Evolutionary conservation across 164 flowering plant species (phyloP), one percentile per base, ranked within the genome.

Genomic region (Chimonanthus salicifolius): DNA sequence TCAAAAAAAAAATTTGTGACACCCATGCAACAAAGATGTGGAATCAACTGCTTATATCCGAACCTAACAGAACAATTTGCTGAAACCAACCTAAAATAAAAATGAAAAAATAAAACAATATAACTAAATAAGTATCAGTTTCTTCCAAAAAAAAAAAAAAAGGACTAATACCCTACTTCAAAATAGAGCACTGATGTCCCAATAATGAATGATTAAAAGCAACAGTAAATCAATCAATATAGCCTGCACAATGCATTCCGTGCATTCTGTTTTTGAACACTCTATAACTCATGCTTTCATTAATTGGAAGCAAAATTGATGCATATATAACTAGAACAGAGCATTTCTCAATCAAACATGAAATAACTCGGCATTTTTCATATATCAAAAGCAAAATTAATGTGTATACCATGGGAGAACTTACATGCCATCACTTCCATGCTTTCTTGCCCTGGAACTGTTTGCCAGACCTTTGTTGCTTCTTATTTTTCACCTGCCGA

Each of bases 391-490:
- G 16, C 60, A 54, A 54, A 54, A 54, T 54, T 54, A n/a, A n/a
- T 54, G 16, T 15, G 60, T 54, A n/a, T n/a, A 13, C 16, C 16
- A 15, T 9, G 15, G 60, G 60, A n/a, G 60, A 15, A 54, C 60
- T 10, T 6, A 13, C n/a, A 11, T 15, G 60, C 5, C 60, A 69
- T 84, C 77, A 84, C 72, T 94, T 90, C 97, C 98, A 94, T 20
- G 90, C 92, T 82, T 93, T 93, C 83, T 79, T 88, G 18, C 97
- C 95, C 7, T 84, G 80, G 76, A 94, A 94, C 78, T 91, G 97
- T 80, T 88, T 91, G 75, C 92, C 87, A 9, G 92, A 49, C 1
- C 77, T 76, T 44, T 62, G 68, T 54, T 76, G 73, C 71, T 83
- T 80, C 66, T 70, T 90, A 87, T 79, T 87, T 77, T 84, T 90